These are phyloP conservation scores for Cadophora sp. DNA, from an alignment of 2,329 filamentous ascomycete species.

Conservation along the genomic window DNA sequence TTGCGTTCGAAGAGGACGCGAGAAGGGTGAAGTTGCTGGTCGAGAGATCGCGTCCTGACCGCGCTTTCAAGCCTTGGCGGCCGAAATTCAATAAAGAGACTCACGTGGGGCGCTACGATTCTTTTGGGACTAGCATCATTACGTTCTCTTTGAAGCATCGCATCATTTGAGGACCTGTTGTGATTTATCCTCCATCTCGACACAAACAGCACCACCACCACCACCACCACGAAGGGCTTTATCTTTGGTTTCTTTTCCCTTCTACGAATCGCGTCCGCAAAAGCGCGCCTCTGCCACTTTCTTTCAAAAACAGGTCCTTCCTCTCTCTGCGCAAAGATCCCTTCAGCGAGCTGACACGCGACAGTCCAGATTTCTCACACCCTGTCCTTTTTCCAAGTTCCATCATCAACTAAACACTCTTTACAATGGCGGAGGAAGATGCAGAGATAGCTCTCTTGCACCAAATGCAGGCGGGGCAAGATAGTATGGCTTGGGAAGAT, in stretches of 20 bases:
- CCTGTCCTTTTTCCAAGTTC: conserved; percentile 2
- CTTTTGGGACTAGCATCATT: background rate
- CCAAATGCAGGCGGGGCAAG: conserved; percentile 45
- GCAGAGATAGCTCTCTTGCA: conserved; percentile 47
- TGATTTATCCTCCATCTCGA: background rate
- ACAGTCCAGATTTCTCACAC: conserved; percentile 3
- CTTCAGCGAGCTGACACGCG: conserved; percentile 16
- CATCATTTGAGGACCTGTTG: background rate
- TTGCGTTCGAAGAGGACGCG: conserved; percentile 13
- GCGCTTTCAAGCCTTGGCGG: conserved; percentile 11
- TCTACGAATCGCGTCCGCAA: background rate
- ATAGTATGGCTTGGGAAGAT: conserved; percentile 42
- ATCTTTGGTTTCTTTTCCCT: background rate
- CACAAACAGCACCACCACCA: background rate
- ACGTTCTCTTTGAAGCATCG: background rate
- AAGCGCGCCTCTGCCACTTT: background rate
- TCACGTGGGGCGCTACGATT: background rate
- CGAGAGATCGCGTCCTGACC: conserved; percentile 18
- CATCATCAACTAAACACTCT: conserved; percentile 9
- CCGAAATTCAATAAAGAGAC: conserved; percentile 10
- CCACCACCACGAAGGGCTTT: background rate
- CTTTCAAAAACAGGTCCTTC: background rate
- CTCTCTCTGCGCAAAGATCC: background rate
- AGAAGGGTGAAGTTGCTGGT: conserved; percentile 11
- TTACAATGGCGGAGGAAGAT: conserved; percentile 46